Evolutionary conservation across 169 alveolate species (phyloP).

Genomic region (Plasmodium sp.): DNA sequence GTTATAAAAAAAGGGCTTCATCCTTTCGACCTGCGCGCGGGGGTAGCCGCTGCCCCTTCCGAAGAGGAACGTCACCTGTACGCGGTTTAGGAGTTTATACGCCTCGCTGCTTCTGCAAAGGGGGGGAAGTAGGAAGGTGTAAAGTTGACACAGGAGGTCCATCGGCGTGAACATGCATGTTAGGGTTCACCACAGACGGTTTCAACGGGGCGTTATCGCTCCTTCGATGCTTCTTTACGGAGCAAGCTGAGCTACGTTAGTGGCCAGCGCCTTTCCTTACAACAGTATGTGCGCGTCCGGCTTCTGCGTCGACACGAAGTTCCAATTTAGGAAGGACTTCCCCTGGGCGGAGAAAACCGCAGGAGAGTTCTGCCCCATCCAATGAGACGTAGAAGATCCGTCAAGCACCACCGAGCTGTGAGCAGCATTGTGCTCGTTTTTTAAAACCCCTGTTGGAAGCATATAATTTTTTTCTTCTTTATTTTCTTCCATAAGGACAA

Average conservation of each 20-base stretch:
- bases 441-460: constrained; percentile 10
- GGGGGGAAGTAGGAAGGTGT: background rate
- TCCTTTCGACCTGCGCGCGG: background rate
- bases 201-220: background rate
- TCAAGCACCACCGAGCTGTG: background rate
- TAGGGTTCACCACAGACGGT: background rate
- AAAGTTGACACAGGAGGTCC: background rate
- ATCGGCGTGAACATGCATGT: background rate
- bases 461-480: constrained; percentile 7
- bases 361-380: background rate
- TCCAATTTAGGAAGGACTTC: constrained; percentile 13
- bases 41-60: constrained; percentile 53
- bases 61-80: constrained; percentile 47
- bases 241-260: background rate
- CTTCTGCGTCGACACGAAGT: constrained; percentile 27
- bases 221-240: background rate
- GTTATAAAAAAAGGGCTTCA: constrained; percentile 17
- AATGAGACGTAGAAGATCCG: background rate
- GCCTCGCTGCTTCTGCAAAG: constrained; percentile 8
- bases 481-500: background rate
- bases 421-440: background rate
- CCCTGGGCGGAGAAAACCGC: background rate
- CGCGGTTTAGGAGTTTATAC: constrained; percentile 36
- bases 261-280: background rate
- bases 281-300: constrained; percentile 38